These are phyloP conservation scores for Neurospora sp. DNA, from an alignment of 495 filamentous ascomycete genomes.

Conservation along the genomic window DNA sequence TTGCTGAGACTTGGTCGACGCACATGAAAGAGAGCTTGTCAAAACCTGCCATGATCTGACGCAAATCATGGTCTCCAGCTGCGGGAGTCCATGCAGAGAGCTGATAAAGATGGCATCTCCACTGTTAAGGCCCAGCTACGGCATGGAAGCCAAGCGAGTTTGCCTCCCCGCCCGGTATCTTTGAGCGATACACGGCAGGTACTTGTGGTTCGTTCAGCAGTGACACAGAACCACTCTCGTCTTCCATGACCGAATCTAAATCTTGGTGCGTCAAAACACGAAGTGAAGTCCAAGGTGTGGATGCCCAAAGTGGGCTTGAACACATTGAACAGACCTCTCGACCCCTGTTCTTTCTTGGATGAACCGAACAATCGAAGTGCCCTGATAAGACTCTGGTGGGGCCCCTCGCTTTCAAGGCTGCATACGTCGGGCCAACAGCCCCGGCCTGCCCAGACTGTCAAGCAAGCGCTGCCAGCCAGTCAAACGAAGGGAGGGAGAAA, in stretches of 20 bases:
- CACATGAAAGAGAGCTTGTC: neutral
- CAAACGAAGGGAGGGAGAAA: neutral
- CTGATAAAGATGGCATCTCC: neutral
- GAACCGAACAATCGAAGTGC: neutral
- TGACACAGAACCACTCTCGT: neutral
- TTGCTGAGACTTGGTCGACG: neutral
- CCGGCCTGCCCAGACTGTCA: neutral
- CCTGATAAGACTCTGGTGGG: neutral
- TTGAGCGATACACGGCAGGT: neutral
- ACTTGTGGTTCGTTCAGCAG: neutral
- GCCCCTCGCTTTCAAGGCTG: neutral
- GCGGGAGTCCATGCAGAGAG: neutral
- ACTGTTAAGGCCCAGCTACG: neutral
- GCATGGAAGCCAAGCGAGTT: neutral
- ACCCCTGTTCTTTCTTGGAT: neutral
- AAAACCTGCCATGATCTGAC: neutral
- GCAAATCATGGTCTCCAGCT: neutral
- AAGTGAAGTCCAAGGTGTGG: neutral
- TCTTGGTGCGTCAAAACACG: neutral
- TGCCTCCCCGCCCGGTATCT: neutral
- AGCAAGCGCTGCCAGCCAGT: neutral
- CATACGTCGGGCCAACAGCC: neutral
- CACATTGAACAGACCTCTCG: neutral
- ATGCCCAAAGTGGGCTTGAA: constrained; percentile 1
- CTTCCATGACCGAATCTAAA: neutral